These are phyloP conservation scores for Myxozyma kluyveri DNA, from an alignment of 805 yeast genomes.

Conservation along the genomic window DNA sequence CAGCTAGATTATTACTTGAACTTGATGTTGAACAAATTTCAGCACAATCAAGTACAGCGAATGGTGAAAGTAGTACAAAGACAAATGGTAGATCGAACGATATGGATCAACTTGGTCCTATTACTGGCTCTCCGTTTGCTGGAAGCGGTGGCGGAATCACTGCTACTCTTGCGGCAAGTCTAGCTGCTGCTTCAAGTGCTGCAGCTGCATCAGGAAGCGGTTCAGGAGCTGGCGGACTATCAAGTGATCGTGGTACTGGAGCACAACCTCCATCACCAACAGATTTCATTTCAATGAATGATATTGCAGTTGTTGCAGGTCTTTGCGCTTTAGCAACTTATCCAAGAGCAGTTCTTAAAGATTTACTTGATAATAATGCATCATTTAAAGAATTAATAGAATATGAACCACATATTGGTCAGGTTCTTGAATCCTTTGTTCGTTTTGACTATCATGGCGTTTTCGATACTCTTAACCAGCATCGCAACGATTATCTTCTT, in stretches of 20 bases:
- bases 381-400: conserved; percentile 21
- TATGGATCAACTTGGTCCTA: background rate
- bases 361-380: conserved; percentile 17
- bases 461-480: conserved; percentile 12
- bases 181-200: background rate
- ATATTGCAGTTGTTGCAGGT: conserved; percentile 21
- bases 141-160: background rate
- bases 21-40: conserved; percentile 6
- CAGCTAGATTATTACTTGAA: conserved; percentile 11
- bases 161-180: background rate
- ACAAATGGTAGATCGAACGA: too few relatives aligned
- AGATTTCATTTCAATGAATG: conserved; percentile 18
- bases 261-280: conserved; percentile 9
- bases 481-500: conserved; percentile 18
- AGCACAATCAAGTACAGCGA: background rate
- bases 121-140: background rate
- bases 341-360: conserved; percentile 12
- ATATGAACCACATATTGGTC: conserved; percentile 18
- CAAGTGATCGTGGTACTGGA: too few relatives aligned
- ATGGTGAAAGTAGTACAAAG: background rate
- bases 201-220: background rate
- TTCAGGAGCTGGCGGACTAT: too few relatives aligned
- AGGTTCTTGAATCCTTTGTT: conserved; percentile 25
- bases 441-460: conserved; percentile 15
- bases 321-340: conserved; percentile 23